Evolutionary conservation across 2,329 filamentous ascomycete genomes (phyloP).

Genomic region (Dothideomycetes sp.): DNA sequence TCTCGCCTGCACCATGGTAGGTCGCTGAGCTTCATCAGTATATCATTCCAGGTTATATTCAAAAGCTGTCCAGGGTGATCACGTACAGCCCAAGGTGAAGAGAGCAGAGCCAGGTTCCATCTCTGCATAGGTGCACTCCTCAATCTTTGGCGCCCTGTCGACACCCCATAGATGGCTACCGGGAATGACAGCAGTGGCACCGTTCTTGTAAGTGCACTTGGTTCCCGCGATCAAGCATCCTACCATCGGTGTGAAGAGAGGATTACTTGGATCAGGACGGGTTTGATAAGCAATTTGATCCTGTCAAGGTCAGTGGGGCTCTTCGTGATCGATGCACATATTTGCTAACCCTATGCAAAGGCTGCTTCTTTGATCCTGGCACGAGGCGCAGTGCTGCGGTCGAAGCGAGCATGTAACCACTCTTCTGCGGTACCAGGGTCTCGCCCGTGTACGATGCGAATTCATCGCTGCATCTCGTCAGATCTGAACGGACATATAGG

Average conservation of each 20-base stretch:
- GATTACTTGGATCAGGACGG: conserved; percentile 2
- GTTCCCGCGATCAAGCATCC: conserved; percentile 3
- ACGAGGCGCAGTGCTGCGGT: conserved; percentile 1
- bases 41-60: not conserved
- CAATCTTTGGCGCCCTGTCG: not conserved
- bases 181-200: conserved; percentile 3
- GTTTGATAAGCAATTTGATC: conserved; percentile 2
- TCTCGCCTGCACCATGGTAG: conserved; percentile 6
- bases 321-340: too few species aligned
- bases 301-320: not conserved
- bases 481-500: too few species aligned
- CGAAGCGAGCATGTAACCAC: conserved; percentile 2
- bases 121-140: conserved; percentile 1
- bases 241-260: conserved; percentile 3
- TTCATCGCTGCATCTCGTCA: too few species aligned
- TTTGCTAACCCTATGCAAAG: conserved; percentile 1
- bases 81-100: not conserved
- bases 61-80: too few species aligned
- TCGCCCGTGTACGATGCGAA: conserved; percentile 5
- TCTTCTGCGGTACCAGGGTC: not conserved
- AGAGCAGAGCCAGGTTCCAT: conserved; percentile 4
- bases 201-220: conserved; percentile 5
- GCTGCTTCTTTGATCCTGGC: not conserved
- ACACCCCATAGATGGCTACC: conserved; percentile 1
- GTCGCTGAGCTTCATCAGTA: not conserved